Base-by-base conservation (phyloP, 164 flowering plant genomes). In the Stephania yunnanensis region DNA sequence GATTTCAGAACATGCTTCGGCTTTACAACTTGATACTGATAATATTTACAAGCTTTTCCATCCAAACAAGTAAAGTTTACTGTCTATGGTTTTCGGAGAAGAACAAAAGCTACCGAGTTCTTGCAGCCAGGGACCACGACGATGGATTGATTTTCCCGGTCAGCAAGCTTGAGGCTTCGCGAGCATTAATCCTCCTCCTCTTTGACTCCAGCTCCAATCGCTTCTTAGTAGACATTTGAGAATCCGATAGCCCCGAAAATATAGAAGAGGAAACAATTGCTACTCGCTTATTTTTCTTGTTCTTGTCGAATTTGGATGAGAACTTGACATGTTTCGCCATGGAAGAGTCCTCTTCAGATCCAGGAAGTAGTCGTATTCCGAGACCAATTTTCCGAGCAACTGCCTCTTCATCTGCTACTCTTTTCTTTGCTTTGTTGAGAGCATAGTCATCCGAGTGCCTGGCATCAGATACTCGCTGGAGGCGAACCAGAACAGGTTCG, bases 381-480 rank as follows among this genome's bases (percentile, higher is more conserved):
- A 93, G 87, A 13, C 98, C 99, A 76, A 81, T 75, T 78, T 87
- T 93, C 84, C 82, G 87, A 2, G 94, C 81, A 70, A 81, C 79
- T 61, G 69, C 77, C 82, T 93, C 97, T 81, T 95, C 99, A 81
- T 90, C 93, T 72, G 92, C 89, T 67, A 93, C 91, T 79, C 99
- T 86, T 76, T 89, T 93, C 90, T 89, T 95, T 79, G 97, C 83
- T 80, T 85, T 93, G 86, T 95, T 95, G 13, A 88, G 84, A 58
- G 91, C 76, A 81, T 93, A 95, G 78, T 95, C 97, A 84, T 95
- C 94, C 29, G 87, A 81, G 83, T 92, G 97, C 77, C 95, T 85
- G 53, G 84, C 79, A 85, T 95, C 97, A 72, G 97, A 89, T 46
- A 85, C 81, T n/a, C 95, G 84, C 81, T 95, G 99, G 53, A 95